Evolutionary conservation across 2,329 filamentous ascomycete species (phyloP).

Genomic region (Pseudogymnoascus sp.): DNA sequence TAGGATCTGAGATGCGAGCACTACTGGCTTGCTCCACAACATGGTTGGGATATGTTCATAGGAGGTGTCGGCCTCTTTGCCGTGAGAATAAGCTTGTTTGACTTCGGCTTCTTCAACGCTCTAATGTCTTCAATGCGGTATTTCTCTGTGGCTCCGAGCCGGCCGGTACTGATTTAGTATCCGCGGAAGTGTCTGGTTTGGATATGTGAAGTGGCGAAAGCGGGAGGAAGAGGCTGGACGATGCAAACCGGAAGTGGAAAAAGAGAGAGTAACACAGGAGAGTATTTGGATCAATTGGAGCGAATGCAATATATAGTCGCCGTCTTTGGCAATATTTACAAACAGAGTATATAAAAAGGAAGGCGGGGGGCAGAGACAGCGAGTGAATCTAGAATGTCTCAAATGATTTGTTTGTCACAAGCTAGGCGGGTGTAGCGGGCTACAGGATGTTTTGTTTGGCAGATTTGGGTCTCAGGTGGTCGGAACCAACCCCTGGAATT

Average conservation of each 20-base stretch:
- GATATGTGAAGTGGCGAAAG: not conserved
- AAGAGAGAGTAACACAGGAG: not conserved
- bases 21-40: not conserved
- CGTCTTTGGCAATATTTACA: not conserved
- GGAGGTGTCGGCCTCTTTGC: not conserved
- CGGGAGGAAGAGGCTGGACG: not conserved
- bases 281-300: not conserved
- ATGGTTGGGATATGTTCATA: not conserved
- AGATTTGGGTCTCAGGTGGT: not conserved
- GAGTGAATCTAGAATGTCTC: constrained; percentile 1
- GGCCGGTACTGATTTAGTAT: too few relatives aligned
- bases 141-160: too few relatives aligned
- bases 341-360: not conserved
- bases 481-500: not conserved
- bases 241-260: not conserved
- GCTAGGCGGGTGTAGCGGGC: not conserved
- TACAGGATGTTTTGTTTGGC: not conserved
- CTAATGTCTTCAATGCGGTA: not conserved
- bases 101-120: not conserved
- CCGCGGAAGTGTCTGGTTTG: too few relatives aligned
- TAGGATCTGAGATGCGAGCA: not conserved
- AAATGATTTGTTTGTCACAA: not conserved
- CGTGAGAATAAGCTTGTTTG: not conserved
- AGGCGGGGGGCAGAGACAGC: not conserved
- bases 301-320: not conserved